Conservation (phyloP, 352 stramenopile genomes). For the Phytopythium aichiense region DNA sequence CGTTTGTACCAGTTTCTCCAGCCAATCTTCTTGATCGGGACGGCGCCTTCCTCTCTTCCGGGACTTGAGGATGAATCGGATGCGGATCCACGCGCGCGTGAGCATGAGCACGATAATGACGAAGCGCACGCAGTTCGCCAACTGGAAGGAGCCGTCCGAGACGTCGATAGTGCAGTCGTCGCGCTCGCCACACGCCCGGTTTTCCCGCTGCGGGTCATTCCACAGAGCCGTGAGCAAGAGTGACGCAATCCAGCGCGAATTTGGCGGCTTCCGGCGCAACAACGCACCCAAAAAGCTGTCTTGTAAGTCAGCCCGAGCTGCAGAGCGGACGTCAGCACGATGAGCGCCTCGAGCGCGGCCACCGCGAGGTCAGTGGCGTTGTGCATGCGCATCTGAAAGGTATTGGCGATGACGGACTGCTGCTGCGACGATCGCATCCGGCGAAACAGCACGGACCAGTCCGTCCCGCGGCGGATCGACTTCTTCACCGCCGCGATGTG, state of each 20-base stretch:
- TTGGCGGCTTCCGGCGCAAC: neutral
- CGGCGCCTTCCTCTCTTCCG: neutral
- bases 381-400: slow-evolving; percentile 37
- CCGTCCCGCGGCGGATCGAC: slow-evolving; percentile 6
- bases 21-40: slow-evolving; percentile 1
- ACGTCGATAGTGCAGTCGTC: slow-evolving; percentile 28
- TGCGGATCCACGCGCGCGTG: slow-evolving; percentile 13
- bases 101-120: slow-evolving; percentile 14
- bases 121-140: slow-evolving; percentile 26
- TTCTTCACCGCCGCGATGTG: neutral
- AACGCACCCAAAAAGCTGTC: slow-evolving; percentile 31
- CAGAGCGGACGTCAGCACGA: slow-evolving; percentile 34
- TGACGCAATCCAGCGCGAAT: neutral
- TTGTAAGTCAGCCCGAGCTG: slow-evolving; percentile 36
- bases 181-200: slow-evolving; percentile 26
- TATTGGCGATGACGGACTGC: slow-evolving; percentile 17
- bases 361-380: slow-evolving; percentile 39
- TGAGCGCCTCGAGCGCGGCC: slow-evolving; percentile 34
- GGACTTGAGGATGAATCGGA: slow-evolving; percentile 17
- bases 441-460: slow-evolving; percentile 18
- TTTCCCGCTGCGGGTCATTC: slow-evolving; percentile 28
- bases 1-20: neutral
- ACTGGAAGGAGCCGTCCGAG: slow-evolving; percentile 32
- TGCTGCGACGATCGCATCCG: slow-evolving; percentile 7
- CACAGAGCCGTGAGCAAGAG: neutral